A percentile compares a stretch with the other conserved stretches of the same genome.
Conservation (phyloP, 225 moss, liverwort and hornwort genomes). For the Anthoceros angustus region DNA sequence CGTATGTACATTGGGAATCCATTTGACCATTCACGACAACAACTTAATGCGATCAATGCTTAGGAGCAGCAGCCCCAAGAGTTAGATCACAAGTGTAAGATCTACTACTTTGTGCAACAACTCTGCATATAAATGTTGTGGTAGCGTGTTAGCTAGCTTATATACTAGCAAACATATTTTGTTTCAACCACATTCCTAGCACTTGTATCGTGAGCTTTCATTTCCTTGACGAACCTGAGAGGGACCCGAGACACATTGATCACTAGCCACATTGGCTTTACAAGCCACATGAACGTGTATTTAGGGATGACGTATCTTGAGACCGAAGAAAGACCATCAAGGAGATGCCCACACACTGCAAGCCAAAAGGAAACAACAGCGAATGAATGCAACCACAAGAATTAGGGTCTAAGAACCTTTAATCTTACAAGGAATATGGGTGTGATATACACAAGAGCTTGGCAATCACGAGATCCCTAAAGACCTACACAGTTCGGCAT, state of each 20-base stretch:
- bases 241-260: conserved; percentile 53
- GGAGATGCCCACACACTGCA: not conserved
- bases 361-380: conserved; percentile 4
- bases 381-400: not conserved
- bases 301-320: conserved; percentile 93
- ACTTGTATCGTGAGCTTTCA: too few relatives aligned
- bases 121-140: conserved; percentile 26
- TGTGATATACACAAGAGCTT: conserved; percentile 90
- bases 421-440: conserved; percentile 71
- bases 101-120: conserved; percentile 91
- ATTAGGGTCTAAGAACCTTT: not conserved
- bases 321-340: not conserved
- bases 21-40: too few relatives aligned
- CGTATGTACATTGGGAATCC: not conserved
- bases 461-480: conserved; percentile 85
- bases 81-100: conserved; percentile 84
- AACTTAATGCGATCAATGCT: too few relatives aligned
- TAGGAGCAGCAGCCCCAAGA: conserved; percentile 82
- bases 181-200: too few relatives aligned
- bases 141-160: too few relatives aligned
- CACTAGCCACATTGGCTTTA: conserved; percentile 89
- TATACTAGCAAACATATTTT: too few relatives aligned
- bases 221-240: too few relatives aligned
- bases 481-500: conserved; percentile 23
- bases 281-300: conserved; percentile 95